Evolutionary conservation across 306 rosid genomes (phyloP).

Genomic region (Sesbania bispinosa): DNA sequence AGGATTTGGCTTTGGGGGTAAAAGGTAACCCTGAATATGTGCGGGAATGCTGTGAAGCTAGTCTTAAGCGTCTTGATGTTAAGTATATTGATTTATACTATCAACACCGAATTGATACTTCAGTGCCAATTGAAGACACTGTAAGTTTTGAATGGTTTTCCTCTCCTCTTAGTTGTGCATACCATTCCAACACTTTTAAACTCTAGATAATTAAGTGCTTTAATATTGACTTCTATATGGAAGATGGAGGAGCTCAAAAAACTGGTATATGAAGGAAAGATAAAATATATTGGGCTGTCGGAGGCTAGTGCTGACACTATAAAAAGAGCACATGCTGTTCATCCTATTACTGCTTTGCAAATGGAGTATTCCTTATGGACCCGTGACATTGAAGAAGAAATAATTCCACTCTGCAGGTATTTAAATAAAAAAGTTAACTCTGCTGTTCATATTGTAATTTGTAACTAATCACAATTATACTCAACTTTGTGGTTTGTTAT

Average conservation of each 20-base stretch:
- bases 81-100: slow-evolving; percentile 56
- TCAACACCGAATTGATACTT: slow-evolving; percentile 55
- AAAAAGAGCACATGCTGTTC: slow-evolving; percentile 63
- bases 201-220: background rate
- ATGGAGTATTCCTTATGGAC: slow-evolving; percentile 73
- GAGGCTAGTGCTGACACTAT: slow-evolving; percentile 63
- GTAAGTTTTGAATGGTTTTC: slow-evolving; percentile 40
- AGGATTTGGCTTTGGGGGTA: slow-evolving; percentile 19
- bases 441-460: background rate
- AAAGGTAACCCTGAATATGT: slow-evolving; percentile 63
- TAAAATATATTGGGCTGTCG: slow-evolving; percentile 57
- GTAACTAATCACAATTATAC: background rate
- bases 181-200: background rate
- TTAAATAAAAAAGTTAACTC: background rate
- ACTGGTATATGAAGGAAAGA: slow-evolving; percentile 64
- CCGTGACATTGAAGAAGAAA: slow-evolving; percentile 62
- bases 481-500: background rate
- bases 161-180: background rate
- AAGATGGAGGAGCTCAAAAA: slow-evolving; percentile 63
- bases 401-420: slow-evolving; percentile 68
- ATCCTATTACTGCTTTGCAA: slow-evolving; percentile 74
- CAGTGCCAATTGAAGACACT: slow-evolving; percentile 73
- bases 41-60: slow-evolving; percentile 64
- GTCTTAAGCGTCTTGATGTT: slow-evolving; percentile 49
- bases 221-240: slow-evolving; percentile 14